These are phyloP conservation scores for Petunia secreta DNA, from an alignment of 257 asterid species.

Conservation along the genomic window DNA sequence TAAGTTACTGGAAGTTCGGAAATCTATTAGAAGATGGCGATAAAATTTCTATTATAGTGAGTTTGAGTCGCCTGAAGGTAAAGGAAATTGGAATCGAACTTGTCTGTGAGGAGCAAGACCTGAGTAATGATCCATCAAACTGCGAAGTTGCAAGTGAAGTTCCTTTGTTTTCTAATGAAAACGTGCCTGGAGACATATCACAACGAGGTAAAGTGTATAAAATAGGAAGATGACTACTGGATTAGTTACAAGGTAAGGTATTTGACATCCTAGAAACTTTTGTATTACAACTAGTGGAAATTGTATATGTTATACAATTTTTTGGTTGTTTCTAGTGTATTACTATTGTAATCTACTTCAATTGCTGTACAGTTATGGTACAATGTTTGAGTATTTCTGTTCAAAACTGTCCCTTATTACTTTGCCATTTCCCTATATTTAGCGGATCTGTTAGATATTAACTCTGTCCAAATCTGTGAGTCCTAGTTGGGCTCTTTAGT, in stretches of 20 bases:
- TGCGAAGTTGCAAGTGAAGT: background rate
- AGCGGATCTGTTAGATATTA: too few species aligned
- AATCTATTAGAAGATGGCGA: conserved; percentile 19
- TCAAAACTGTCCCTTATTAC: too few species aligned
- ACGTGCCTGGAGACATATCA: conserved; percentile 10
- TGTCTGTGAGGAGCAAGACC: conserved; percentile 2
- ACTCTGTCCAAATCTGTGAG: too few species aligned
- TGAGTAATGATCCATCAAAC: conserved; percentile 1
- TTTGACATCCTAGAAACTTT: background rate
- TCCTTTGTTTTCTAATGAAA: conserved; percentile 10
- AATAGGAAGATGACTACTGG: background rate
- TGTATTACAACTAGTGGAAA: too few species aligned
- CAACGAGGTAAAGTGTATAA: background rate
- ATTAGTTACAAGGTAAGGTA: background rate
- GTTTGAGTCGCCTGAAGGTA: background rate
- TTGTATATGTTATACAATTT: background rate
- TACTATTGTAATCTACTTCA: too few species aligned
- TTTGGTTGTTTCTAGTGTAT: too few species aligned
- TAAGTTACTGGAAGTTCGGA: conserved; percentile 31
- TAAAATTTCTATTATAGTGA: background rate
- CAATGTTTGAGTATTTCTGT: background rate
- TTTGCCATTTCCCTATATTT: too few species aligned
- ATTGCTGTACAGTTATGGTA: too few species aligned
- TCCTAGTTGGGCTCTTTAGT: too few species aligned
- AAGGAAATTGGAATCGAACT: conserved; percentile 20